These are phyloP conservation scores for Solanum habrochaites DNA, from an alignment of 257 asterid species.

Conservation along the genomic window DNA sequence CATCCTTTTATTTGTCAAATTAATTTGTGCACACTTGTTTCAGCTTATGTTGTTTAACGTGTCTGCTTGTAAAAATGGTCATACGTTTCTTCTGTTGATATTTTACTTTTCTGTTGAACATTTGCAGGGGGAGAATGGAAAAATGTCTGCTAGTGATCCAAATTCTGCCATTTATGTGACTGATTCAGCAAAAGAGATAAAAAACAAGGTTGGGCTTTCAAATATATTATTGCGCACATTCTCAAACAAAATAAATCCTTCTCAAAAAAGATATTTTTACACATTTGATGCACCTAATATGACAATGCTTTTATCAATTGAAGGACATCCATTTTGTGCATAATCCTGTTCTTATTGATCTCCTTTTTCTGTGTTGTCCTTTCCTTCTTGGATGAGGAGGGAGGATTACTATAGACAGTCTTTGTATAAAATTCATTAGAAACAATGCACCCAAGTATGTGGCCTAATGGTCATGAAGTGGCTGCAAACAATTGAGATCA, in stretches of 20 bases:
- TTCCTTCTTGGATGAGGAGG: neutral
- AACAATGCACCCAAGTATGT: neutral
- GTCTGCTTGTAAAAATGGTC: neutral
- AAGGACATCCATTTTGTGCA: neutral
- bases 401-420: neutral
- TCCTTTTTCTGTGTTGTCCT: neutral
- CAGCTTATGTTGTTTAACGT: neutral
- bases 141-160: conserved; percentile 95
- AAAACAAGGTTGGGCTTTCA: conserved; percentile 49
- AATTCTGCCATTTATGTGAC: conserved; percentile 90
- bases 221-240: neutral
- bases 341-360: neutral
- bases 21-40: neutral
- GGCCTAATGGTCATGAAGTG: neutral
- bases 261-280: neutral
- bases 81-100: neutral
- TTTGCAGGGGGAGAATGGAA: conserved; percentile 82
- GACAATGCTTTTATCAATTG: neutral
- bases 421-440: neutral
- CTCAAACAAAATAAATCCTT: neutral
- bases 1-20: neutral
- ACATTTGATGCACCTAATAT: neutral
- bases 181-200: conserved; percentile 73
- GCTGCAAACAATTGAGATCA: neutral
- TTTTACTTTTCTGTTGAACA: neutral